Evolutionary conservation across 2,329 filamentous ascomycete genomes (phyloP).

Genomic region (Microcera coccophila): DNA sequence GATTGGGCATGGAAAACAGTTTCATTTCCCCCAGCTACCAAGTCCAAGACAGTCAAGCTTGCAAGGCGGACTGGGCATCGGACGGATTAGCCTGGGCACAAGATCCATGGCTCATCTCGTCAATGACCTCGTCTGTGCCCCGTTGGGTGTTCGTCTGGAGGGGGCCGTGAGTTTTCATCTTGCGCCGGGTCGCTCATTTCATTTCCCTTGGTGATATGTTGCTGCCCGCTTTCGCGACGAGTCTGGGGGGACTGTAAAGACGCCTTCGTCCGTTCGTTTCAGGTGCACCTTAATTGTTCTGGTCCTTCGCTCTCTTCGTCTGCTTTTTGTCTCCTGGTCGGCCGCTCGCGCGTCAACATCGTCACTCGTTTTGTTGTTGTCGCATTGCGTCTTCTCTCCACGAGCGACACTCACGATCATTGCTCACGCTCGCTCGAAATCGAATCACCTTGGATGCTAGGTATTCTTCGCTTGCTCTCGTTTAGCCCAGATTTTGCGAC

Average conservation of each 20-base stretch:
- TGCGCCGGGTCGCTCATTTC: conserved; percentile 1
- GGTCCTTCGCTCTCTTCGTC: not conserved
- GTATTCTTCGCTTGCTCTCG: too few species aligned
- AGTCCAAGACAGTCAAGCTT: conserved; percentile 5
- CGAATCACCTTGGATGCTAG: not conserved
- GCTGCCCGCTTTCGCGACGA: not conserved
- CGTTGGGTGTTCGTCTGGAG: not conserved
- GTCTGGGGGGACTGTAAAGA: not conserved
- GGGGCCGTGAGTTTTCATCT: not conserved
- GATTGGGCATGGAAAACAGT: conserved; percentile 26
- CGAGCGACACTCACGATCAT: conserved; percentile 1
- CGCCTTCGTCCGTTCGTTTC: not conserved
- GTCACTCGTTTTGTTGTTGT: conserved; percentile 1
- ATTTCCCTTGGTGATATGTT: not conserved
- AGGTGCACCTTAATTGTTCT: not conserved
- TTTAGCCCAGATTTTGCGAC: not conserved
- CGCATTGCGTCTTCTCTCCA: not conserved
- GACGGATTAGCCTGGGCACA: not conserved
- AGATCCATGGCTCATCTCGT: not conserved
- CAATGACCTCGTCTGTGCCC: not conserved
- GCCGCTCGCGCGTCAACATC: not conserved
- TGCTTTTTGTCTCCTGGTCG: not conserved
- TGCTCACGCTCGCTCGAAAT: not conserved
- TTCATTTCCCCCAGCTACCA: conserved; percentile 21
- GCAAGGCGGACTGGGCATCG: too few species aligned